These are phyloP conservation scores for Candida pseudoglaebosa DNA, from an alignment of 805 yeast species.

Conservation along the genomic window DNA sequence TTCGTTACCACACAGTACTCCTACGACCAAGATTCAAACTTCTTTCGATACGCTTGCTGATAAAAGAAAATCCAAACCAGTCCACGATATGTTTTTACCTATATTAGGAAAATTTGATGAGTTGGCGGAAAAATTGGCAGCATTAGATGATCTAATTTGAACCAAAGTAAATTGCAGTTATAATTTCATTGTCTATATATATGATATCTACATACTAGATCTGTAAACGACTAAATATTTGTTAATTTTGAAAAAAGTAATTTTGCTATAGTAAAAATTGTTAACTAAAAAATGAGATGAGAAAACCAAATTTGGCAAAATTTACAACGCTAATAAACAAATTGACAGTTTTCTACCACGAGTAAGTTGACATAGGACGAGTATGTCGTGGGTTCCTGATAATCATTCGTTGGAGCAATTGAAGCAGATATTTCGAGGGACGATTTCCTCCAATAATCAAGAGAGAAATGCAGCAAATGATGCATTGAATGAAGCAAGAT, in stretches of 20 bases:
- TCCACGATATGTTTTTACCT: conserved; percentile 55
- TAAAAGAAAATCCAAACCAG: conserved; percentile 28
- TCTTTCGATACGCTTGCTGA: conserved; percentile 22
- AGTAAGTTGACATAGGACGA: neutral
- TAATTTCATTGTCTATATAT: neutral
- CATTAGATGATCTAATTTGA: conserved; percentile 23
- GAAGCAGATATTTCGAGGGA: conserved; percentile 61
- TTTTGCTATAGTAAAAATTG: too few species aligned
- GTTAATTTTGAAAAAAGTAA: too few species aligned
- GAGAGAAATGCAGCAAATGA: conserved; percentile 66
- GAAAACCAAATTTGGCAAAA: neutral
- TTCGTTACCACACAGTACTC: conserved; percentile 18
- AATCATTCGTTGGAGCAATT: conserved; percentile 59
- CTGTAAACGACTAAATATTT: too few species aligned
- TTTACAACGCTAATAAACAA: neutral
- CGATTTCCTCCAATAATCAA: conserved; percentile 55
- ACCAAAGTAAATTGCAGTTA: too few species aligned
- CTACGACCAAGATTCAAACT: neutral
- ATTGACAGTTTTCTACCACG: too few species aligned
- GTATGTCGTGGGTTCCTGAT: conserved; percentile 68
- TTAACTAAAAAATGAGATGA: neutral
- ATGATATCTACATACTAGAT: too few species aligned
- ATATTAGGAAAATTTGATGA: conserved; percentile 47
- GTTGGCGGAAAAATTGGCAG: conserved; percentile 39
- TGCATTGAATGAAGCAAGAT: conserved; percentile 65